A percentile compares a stretch with the other conserved stretches of the same genome.
Evolutionary conservation across 1,284 basidiomycete species (phyloP).

Genomic region (Veloboletus limbatus): DNA sequence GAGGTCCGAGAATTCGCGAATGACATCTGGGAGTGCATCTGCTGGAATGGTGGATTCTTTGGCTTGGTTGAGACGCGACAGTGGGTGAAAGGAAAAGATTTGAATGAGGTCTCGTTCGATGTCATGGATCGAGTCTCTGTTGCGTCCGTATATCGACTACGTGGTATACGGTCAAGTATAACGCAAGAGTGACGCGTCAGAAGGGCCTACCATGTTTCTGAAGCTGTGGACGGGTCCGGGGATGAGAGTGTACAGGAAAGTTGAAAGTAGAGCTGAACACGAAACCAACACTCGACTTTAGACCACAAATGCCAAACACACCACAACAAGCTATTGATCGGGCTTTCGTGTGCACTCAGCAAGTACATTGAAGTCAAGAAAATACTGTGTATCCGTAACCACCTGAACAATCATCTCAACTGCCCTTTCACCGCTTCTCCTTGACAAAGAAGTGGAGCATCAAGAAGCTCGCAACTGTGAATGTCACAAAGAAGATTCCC

Average conservation of each 20-base stretch:
- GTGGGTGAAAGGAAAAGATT: conserved; percentile 62
- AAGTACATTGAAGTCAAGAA: neutral
- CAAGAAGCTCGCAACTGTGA: conserved; percentile 74
- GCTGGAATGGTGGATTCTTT: conserved; percentile 64
- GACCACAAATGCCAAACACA: conserved; percentile 29
- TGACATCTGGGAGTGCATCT: conserved; percentile 62
- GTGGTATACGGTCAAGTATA: neutral
- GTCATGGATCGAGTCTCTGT: conserved; percentile 63
- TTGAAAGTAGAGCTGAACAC: conserved; percentile 10
- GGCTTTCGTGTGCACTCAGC: neutral
- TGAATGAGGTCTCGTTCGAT: conserved; percentile 64
- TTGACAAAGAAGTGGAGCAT: conserved; percentile 86
- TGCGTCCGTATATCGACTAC: conserved; percentile 45
- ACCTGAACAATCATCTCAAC: conserved; percentile 1
- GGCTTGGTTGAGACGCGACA: conserved; percentile 50
- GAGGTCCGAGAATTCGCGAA: conserved; percentile 55
- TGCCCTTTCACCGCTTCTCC: conserved; percentile 67
- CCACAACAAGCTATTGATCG: conserved; percentile 12
- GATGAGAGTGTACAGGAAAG: conserved; percentile 1
- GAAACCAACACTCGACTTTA: neutral
- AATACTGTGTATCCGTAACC: conserved; percentile 6
- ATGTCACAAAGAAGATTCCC: conserved; percentile 78
- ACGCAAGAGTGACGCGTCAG: conserved; percentile 11
- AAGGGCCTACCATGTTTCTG: conserved; percentile 27
- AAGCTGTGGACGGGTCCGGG: conserved; percentile 8